Evolutionary conservation across 1,284 basidiomycete genomes (phyloP), one percentile per base, ranked within the genome.

Genomic region (Cutaneotrichosporon cyanovorans): DNA sequence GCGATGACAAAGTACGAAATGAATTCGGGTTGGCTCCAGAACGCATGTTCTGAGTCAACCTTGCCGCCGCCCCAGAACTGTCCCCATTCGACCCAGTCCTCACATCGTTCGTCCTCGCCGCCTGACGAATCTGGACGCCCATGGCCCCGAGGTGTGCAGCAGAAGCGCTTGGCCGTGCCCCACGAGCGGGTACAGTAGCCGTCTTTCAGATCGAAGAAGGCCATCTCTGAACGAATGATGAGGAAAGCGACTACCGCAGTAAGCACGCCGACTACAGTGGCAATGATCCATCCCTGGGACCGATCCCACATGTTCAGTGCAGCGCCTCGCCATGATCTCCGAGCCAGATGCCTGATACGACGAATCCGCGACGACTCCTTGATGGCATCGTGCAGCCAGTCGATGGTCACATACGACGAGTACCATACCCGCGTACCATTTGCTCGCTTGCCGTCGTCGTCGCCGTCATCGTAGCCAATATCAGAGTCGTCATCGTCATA

Each of bases 371-470:
- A 78, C 0, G 87, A 87, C 60, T 91, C 87, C 67, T 92, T 90
- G 75, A 92, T 90, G 30, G 85, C 80, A 72, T 93, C 89, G 62
- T 93, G 89, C 41, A 93, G 75, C 89, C 89, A 92, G 68, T 92
- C 89, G 32, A 68, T 69, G 14, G 65, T 71, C 15, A 67, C 65
- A 43, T 65, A 71, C 6, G 63, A 87, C 32, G 85, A 83, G 68
- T 91, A 92, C 89, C 89, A 93, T 23, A 92, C 87, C 31, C 89
- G 83, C 40, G 87, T 82, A 25, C 89, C 89, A 56, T 92, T 92
- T 35, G 82, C 81, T 79, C 37, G 81, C 45, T 58, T 59, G 5
- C 62, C 63, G 35, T 66, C 77, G 56, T 83, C 81, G 28, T 68
- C 60, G 23, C 60, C 63, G 14, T 70, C 63, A 42, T 70, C 66